Base-by-base conservation (phyloP, 495 filamentous ascomycete genomes). In the Thozetella sp. region DNA sequence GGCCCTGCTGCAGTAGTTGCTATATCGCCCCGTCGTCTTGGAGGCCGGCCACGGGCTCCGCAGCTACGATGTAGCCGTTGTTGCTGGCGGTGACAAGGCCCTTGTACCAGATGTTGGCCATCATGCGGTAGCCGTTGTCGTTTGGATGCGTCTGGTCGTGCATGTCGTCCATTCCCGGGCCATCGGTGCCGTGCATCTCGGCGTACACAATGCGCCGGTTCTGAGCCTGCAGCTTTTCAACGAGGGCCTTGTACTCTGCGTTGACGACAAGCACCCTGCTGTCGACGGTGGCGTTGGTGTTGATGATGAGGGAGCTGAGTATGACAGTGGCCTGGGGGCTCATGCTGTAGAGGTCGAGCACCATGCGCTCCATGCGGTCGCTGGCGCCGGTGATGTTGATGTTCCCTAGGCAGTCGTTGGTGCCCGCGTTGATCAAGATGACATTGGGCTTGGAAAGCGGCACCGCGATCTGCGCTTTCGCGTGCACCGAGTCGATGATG, bases 51-150 rank as follows among this genome's bases (percentile, higher is more conserved):
- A 69, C 64, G 4, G 24, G 3, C 58, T 73, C 68, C 0, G 70
- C 59, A 24, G 27, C 20, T 55, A 66, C 56, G 27, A 74, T 22
- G 54, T 57, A 54, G 62, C 79, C 57, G 51, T 30, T 15, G 56
- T 60, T 27, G 23, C 63, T 63, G 0, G 69, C 72, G 30, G 63
- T 54, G 54, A 69, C 54, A 19, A 86, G 68, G 3, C 73, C 82
- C 0, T 63, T 66, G 65, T 71, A 81, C 77, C 78, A 87, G 0
- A 86, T 69, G 1, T 73, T 62, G 11, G 83, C 80, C 84, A 87
- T 85, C 63, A 79, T 76, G 58, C 64, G 59, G 51, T 86, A 86
- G 11, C 83, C 83, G 0, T 22, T 56, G 43, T 82, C 77, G 17
- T 66, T 78, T 0, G 84, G 83, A 53, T 86, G 83, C 0, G 72